Evolutionary conservation across 345 rosid species (phyloP).

Genomic region (Salix caprea): DNA sequence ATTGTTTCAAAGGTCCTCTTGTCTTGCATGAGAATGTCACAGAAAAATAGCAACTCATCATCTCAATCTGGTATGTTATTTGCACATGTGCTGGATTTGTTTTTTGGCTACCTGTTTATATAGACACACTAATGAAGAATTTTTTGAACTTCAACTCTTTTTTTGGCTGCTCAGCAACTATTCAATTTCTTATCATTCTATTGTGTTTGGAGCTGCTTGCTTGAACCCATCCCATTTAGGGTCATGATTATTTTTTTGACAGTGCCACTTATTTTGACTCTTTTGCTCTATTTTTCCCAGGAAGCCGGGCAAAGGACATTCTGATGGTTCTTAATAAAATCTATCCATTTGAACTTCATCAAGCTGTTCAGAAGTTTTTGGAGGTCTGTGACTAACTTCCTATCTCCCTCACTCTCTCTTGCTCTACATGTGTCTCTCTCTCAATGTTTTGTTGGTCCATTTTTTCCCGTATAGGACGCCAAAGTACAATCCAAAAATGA

Average conservation of each 20-base stretch:
- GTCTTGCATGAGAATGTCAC: slow-evolving; percentile 54
- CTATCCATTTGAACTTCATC: slow-evolving; percentile 63
- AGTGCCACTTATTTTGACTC: background rate
- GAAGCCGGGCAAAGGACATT: slow-evolving; percentile 66
- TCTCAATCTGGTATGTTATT: slow-evolving; percentile 49
- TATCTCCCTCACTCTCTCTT: background rate
- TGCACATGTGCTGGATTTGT: background rate
- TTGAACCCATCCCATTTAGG: too few species aligned
- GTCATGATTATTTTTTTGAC: too few species aligned
- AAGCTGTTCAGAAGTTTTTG: slow-evolving; percentile 51
- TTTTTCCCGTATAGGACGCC: slow-evolving; percentile 36
- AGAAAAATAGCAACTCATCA: slow-evolving; percentile 39
- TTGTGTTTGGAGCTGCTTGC: too few species aligned
- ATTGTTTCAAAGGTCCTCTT: slow-evolving; percentile 57
- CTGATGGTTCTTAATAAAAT: slow-evolving; percentile 54
- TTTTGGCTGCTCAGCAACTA: too few species aligned
- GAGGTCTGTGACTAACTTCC: slow-evolving; percentile 42
- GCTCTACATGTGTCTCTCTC: background rate
- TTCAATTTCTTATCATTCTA: too few species aligned
- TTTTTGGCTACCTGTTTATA: too few species aligned
- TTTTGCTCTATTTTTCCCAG: slow-evolving; percentile 33
- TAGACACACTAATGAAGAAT: too few species aligned
- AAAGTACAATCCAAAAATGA: slow-evolving; percentile 47
- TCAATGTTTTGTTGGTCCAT: background rate
- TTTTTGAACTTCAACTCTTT: too few species aligned